Base-by-base conservation (phyloP, 2,329 filamentous ascomycete genomes). In the Epichloe gansuensis region DNA sequence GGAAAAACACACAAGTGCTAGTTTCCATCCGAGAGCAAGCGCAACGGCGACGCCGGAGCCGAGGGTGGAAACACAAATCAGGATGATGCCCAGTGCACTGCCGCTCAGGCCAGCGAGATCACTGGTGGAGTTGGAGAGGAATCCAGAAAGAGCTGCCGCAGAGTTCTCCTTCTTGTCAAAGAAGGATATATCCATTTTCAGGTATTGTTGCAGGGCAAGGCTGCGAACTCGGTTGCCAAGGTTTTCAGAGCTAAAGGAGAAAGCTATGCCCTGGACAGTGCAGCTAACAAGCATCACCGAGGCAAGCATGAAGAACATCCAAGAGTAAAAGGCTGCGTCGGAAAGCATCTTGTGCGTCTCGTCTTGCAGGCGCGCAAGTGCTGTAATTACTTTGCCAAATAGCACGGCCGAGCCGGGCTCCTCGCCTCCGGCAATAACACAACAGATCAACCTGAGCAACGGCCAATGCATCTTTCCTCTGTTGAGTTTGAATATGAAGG, bases 301-400 rank as follows among this genome's bases (percentile, higher is more conserved):
- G 11, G 72, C 73, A 43, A 75, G 57, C 3, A 75, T 61, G 44
- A 74, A 69, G 53, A 75, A 76, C 73, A 77, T 76, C 17, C 70
- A 63, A 0, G 71, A 65, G 67, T 70, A 76, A 59, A 75, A 75
- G 56, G 75, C 69, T 2, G 57, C 68, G 66, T 52, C 51, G 9
- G 52, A 50, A 15, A 25, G 11, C 13, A 50, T 46, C 4, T 43
- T 7, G 41, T 50, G 41, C 13, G 46, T 21, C 17, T 55, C 38
- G 38, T 15, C 38, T 17, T 15, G n/a, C 38, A 5, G 13, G 13
- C 13, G n/a, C 13, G 38, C 13, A 4, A 17, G 13, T 15, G 38
- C 38, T 15, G 38, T 17, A 12, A 41, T 17, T 15, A 1, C 13
- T 41, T 41, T 15, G 6, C 38, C 38, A 41, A 41, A 41, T 17